These are phyloP conservation scores for Lactifluus hygrophoroides DNA, from an alignment of 768 basidiomycete species.

Conservation along the genomic window DNA sequence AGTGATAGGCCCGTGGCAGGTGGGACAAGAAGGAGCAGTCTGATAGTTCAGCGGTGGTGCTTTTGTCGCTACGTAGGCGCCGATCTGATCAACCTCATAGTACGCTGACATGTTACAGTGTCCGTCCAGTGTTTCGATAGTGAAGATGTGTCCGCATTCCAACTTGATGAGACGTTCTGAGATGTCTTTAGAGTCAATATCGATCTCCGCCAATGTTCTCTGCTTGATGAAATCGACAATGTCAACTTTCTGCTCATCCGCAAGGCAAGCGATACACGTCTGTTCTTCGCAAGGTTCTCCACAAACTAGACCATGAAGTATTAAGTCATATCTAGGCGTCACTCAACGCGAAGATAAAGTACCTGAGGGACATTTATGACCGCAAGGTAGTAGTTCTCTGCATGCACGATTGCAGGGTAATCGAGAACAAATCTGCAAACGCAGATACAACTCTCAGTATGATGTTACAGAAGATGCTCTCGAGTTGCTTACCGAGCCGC, in stretches of 20 bases:
- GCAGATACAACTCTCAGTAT: neutral
- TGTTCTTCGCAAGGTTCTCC: conserved; percentile 30
- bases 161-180: conserved; percentile 24
- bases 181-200: conserved; percentile 23
- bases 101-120: conserved; percentile 25
- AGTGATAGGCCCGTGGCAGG: conserved; percentile 27
- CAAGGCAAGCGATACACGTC: conserved; percentile 27
- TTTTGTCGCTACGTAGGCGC: conserved; percentile 20
- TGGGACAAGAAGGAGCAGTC: conserved; percentile 28
- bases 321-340: neutral
- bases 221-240: conserved; percentile 31
- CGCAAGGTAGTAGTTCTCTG: conserved; percentile 24
- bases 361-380: conserved; percentile 33
- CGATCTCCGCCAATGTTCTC: conserved; percentile 23
- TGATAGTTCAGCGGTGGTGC: conserved; percentile 26
- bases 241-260: conserved; percentile 18
- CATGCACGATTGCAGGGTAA: conserved; percentile 32
- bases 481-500: conserved; percentile 27
- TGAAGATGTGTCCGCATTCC: conserved; percentile 32
- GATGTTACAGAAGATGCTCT: neutral
- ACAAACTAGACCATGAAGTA: conserved; percentile 24
- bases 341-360: neutral
- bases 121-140: conserved; percentile 32
- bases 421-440: conserved; percentile 28
- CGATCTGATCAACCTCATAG: conserved; percentile 25